Conservation (phyloP, 345 rosid species). For the Citrus cavaleriei region DNA sequence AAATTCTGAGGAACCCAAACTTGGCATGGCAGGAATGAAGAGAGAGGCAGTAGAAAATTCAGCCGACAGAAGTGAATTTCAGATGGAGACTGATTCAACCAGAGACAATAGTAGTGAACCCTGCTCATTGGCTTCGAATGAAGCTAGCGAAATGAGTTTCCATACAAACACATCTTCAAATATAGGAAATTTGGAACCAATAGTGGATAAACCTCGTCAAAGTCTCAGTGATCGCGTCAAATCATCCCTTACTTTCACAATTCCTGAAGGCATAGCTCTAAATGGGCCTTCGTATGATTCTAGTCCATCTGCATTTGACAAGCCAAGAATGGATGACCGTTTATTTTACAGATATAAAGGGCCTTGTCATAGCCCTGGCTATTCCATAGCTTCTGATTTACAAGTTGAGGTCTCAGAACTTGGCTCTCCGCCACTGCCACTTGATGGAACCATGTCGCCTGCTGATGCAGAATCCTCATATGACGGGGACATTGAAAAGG, state of each 20-base stretch:
- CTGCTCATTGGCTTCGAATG: constrained; percentile 29
- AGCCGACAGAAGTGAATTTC: constrained; percentile 22
- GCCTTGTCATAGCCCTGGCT: constrained; percentile 45
- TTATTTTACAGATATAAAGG: constrained; percentile 31
- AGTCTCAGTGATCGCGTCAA: constrained; percentile 16
- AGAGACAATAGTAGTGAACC: constrained; percentile 31
- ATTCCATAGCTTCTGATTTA: constrained; percentile 86
- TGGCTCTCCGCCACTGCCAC: constrained; percentile 62
- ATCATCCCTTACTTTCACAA: constrained; percentile 25
- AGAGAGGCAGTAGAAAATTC: constrained; percentile 4
- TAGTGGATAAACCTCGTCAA: constrained; percentile 21
- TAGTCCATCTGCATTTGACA: constrained; percentile 37
- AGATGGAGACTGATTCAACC: constrained; percentile 29
- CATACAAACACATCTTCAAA: constrained; percentile 8
- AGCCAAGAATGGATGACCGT: constrained; percentile 35
- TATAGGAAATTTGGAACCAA: constrained; percentile 22
- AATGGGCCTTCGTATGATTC: constrained; percentile 25
- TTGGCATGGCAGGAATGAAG: not conserved
- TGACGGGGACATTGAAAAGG: constrained; percentile 53
- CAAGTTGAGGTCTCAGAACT: constrained; percentile 91
- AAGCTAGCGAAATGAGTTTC: constrained; percentile 22
- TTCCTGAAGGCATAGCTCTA: constrained; percentile 32
- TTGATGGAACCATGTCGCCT: constrained; percentile 51
- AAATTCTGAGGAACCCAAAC: not conserved
- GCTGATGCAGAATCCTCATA: constrained; percentile 54